A percentile compares a stretch with the other conserved stretches of the same genome.
Conservation (phyloP, 2,329 filamentous ascomycete genomes). For the Alternaria brassicicola region DNA sequence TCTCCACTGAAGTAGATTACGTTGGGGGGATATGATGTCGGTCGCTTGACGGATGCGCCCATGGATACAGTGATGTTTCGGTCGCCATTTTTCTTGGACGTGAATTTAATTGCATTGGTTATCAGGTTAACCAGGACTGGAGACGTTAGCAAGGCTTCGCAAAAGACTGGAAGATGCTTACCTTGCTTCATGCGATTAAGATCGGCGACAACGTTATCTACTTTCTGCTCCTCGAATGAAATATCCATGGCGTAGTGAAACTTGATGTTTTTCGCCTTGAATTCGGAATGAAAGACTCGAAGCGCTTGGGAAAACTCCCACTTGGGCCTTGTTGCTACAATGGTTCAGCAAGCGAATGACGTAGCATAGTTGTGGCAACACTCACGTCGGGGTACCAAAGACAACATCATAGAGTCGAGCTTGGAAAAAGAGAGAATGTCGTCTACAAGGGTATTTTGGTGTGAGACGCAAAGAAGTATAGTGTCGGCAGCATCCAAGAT, state of each 20-base stretch:
- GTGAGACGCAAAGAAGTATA: constrained; percentile 52
- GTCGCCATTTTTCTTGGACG: constrained; percentile 46
- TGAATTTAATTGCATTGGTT: constrained; percentile 58
- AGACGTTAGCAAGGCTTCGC: constrained; percentile 12
- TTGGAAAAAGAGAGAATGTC: constrained; percentile 57
- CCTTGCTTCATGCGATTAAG: constrained; percentile 48
- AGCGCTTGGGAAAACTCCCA: constrained; percentile 48
- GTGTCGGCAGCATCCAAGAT: constrained; percentile 47
- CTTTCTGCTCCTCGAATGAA: constrained; percentile 46
- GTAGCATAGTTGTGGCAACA: constrained; percentile 2
- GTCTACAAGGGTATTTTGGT: constrained; percentile 55
- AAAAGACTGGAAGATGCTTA: neutral
- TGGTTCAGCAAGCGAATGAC: constrained; percentile 1
- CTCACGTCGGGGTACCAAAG: constrained; percentile 40
- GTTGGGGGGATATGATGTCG: constrained; percentile 52
- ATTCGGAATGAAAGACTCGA: constrained; percentile 51
- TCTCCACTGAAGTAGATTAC: constrained; percentile 53
- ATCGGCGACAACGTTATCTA: constrained; percentile 50
- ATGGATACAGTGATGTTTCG: constrained; percentile 51
- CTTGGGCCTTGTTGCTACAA: constrained; percentile 39
- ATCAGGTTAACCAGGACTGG: constrained; percentile 52
- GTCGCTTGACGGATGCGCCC: constrained; percentile 47
- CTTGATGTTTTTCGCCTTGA: constrained; percentile 46
- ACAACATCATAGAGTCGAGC: constrained; percentile 55
- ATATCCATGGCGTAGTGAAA: constrained; percentile 51